These are phyloP conservation scores for Pigoraptor vietnamica DNA, from an alignment of 78 protist genomes.

Conservation along the genomic window DNA sequence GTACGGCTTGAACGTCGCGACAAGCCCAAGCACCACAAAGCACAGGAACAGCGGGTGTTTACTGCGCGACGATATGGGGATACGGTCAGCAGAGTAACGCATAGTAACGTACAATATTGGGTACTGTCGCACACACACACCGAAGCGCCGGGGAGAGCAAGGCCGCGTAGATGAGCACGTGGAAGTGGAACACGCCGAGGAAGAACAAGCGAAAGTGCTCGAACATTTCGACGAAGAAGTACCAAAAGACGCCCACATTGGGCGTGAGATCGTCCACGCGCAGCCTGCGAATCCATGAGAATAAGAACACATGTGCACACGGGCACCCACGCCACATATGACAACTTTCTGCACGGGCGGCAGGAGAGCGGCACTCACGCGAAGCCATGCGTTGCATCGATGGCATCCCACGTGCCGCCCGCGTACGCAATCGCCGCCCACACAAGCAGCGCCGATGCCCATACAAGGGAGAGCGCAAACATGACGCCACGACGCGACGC, in stretches of 20 bases:
- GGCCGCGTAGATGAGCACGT: not conserved
- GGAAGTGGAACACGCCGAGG: constrained; percentile 10
- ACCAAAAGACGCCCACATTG: constrained; percentile 24
- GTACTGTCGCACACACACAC: not conserved
- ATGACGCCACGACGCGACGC: not conserved
- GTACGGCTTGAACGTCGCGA: constrained; percentile 12
- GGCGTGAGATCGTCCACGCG: constrained; percentile 14
- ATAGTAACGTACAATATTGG: not conserved
- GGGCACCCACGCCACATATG: not conserved
- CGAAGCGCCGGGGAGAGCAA: not conserved
- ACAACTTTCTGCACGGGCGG: too few relatives aligned
- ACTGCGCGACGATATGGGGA: not conserved
- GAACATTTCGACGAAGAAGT: constrained; percentile 25
- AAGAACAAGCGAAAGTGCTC: constrained; percentile 6
- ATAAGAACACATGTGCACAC: not conserved
- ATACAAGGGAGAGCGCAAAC: too few relatives aligned
- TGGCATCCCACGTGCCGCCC: not conserved
- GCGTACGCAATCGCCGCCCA: not conserved
- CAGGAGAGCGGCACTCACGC: not conserved
- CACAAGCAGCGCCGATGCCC: not conserved
- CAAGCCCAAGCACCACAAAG: not conserved
- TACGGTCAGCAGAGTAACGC: not conserved
- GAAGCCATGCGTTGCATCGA: not conserved
- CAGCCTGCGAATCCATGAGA: not conserved
- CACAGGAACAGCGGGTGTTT: not conserved